A percentile compares a stretch with the other conserved stretches of the same genome.
Conservation (phyloP, 768 basidiomycete genomes). For the Kwoniella mangroviensis region DNA sequence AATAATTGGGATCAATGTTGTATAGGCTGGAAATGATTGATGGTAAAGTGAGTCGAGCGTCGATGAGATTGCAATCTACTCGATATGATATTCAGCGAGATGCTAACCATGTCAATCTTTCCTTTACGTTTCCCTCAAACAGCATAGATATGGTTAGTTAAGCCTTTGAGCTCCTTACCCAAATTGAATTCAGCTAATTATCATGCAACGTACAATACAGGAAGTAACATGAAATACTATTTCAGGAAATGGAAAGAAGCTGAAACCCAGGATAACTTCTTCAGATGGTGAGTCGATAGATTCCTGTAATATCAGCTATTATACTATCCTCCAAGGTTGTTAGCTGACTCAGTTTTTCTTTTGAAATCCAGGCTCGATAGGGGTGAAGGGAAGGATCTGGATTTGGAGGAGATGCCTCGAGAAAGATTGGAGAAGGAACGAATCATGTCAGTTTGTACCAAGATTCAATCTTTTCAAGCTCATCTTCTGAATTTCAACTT, state of each 20-base stretch:
- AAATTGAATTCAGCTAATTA: background rate
- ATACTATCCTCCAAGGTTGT: background rate
- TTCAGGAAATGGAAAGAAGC: constrained; percentile 66
- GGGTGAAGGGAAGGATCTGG: constrained; percentile 66
- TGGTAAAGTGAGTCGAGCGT: constrained; percentile 44
- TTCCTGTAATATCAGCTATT: background rate
- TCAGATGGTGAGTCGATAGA: constrained; percentile 54
- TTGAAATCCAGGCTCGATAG: constrained; percentile 69
- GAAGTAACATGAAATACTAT: constrained; percentile 60
- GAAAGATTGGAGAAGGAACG: constrained; percentile 69
- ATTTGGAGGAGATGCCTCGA: constrained; percentile 66
- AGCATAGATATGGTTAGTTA: constrained; percentile 47
- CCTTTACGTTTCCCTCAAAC: background rate
- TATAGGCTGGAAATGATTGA: constrained; percentile 54
- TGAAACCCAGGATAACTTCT: constrained; percentile 71
- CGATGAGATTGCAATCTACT: too few relatives aligned
- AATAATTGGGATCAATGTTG: too few relatives aligned
- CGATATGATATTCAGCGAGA: too few relatives aligned
- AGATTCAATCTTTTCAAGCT: too few relatives aligned
- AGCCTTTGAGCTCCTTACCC: background rate
- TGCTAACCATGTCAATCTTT: too few relatives aligned
- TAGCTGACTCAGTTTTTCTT: constrained; percentile 1
- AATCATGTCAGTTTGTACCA: constrained; percentile 46
- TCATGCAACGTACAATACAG: constrained; percentile 9
- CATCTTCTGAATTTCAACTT: too few relatives aligned